phyloP scores from a whole-genome alignment of 1,284 basidiomycete genomes.

The Boletus semigastroideus region DNA sequence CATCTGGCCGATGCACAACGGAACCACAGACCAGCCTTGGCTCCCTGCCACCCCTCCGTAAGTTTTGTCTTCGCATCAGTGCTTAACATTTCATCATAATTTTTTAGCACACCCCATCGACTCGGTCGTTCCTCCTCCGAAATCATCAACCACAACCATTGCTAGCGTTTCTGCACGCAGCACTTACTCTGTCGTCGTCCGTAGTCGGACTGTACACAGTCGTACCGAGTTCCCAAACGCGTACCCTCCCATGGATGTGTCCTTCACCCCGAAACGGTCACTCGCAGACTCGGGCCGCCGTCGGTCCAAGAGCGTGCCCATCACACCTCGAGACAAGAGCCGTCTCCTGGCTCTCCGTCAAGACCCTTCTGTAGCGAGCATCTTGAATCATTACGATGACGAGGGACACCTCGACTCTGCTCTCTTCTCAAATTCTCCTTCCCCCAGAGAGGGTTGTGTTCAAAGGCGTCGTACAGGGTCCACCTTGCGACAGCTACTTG shows the following conservation, averaged over 20 bases:
- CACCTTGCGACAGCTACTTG: conserved; percentile 68
- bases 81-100: not conserved
- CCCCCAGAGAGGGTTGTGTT: conserved; percentile 44
- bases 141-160: conserved; percentile 47
- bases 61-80: conserved; percentile 30
- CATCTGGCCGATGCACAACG: conserved; percentile 62
- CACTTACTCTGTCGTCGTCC: conserved; percentile 69
- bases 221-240: conserved; percentile 65
- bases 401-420: conserved; percentile 58
- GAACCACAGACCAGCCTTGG: conserved; percentile 55
- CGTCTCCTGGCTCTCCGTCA: conserved; percentile 61
- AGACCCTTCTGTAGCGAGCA: conserved; percentile 73
- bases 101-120: conserved; percentile 65
- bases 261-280: conserved; percentile 27
- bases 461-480: conserved; percentile 63
- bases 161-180: conserved; percentile 53
- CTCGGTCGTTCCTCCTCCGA: conserved; percentile 47
- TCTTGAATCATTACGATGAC: conserved; percentile 70
- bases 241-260: conserved; percentile 41
- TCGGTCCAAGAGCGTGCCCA: conserved; percentile 34
- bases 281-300: conserved; percentile 28
- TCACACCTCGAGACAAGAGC: conserved; percentile 47
- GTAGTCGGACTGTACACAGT: conserved; percentile 57
- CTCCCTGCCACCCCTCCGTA: conserved; percentile 66
- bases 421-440: conserved; percentile 63